Base-by-base conservation (phyloP, 2,329 filamentous ascomycete species). In the Scorias spongiosa region DNA sequence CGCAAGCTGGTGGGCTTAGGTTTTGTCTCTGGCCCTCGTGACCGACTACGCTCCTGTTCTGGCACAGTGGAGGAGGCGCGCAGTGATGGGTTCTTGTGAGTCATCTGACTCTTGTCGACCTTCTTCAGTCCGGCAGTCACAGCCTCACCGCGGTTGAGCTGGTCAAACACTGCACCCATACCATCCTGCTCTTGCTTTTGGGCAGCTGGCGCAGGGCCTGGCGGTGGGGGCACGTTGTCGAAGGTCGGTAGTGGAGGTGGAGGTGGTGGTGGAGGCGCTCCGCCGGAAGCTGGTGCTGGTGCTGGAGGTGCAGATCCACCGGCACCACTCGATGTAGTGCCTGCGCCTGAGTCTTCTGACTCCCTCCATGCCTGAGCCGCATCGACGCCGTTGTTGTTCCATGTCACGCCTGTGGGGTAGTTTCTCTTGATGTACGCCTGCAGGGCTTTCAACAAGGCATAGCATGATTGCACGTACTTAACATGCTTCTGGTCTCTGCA, bases 71-170 rank as follows among this genome's bases (percentile, higher is more conserved):
- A 82, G 4, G 38, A 18, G 18, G 84, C 75, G 49, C 91, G 80
- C 46, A 98, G 71, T 9, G 80, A 77, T 11, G 91, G 91, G 65
- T 98, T 98, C 71, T 96, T 96, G 67, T 98, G 91, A 47, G 91
- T 98, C 89, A 95, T 95, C 63, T 96, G 74, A 43, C 84, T 91
- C 59, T 81, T 82, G 66, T 95, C 89, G 41, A 98, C 91, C 70
- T 95, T 98, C 52, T 84, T 82, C 30, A 98, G 72, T 29, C 84
- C 80, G 51, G 84, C 79, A 3, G 91, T 98, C 47, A 98, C 84
- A n/a, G 76, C 72, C 47, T 84, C 78, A 45, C 91, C 91, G 61
- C 82, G 81, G 66, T 96, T 96, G 43, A 98, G 69, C 52, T 95
- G 83, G 36, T 81, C 81, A 62, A 98, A 98, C 2, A 98, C 87